Evolutionary conservation across 805 yeast genomes (phyloP), one percentile per base, ranked within the genome.

Genomic region (Saccharomycopsis vini): DNA sequence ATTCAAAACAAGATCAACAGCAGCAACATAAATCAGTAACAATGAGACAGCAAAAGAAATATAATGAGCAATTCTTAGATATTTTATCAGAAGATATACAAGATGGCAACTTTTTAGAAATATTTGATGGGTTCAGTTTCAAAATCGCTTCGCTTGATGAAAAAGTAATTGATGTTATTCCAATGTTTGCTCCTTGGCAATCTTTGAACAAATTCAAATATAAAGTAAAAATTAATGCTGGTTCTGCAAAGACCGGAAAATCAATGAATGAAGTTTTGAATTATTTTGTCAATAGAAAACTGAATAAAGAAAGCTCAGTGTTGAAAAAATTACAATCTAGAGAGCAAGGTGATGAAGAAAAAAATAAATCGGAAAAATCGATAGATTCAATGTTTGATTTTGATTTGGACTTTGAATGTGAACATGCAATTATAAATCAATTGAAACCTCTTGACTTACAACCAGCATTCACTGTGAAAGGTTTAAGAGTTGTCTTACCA

Each of bases 121-220:
- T 72, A 26, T 58, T 69, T 5, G 79, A 73, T 52, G 56, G 67
- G 3, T 40, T 57, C 10, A 53, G 52, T 30, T 54, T 56, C 2
- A 49, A 50, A 23, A 56, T 63, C 5, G 6, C 29, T n/a, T 24
- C 44, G 42, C 53, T 39, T 13, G 69, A 66, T 1, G 95, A 84
- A 55, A 63, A 55, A 2, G 64, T 84, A 9, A 54, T 68, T 9
- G 84, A 78, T 45, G 77, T 83, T 5, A 72, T 90, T 10, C 94
- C 96, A 1, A 78, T 86, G 16, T 90, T 88, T 69, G 97, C 92
- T 0, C 98, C 98, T 2, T 92, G 96, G 95, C 62, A 74, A 10
- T 72, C 97, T 0, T 60, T 92, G 50, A 71, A 67, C 47, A 82
- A 82, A 57, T 75, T 71, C 60, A 79, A 83, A 55, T 88, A 84